Evolutionary conservation across 345 rosid genomes (phyloP), one percentile per base, ranked within the genome.

Genomic region (Laguncularia racemosa): DNA sequence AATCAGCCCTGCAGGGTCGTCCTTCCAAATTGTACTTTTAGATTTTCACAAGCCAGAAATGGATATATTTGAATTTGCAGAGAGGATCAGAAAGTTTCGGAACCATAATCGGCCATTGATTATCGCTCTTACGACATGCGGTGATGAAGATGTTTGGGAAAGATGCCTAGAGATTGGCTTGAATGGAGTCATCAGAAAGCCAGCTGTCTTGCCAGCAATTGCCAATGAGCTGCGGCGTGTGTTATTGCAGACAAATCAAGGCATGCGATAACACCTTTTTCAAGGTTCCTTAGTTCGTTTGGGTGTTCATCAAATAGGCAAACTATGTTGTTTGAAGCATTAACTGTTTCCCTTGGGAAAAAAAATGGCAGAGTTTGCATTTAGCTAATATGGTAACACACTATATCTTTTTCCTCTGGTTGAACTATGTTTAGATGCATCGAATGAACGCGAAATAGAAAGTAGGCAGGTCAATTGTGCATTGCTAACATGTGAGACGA

Each of bases 61-160:
- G 80, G 92, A 93, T 58, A 90, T 95, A 19, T 89, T 72, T 57
- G 96, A 93, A 75, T 86, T 93, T 19, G 97, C 97, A 14, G 59
- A 61, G 26, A 79, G 84, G 72, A 87, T 93, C 0, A 71, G 86
- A 57, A 87, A 81, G 62, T 76, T 71, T 68, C 53, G 76, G 19
- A 82, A 82, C 66, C 84, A 71, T 23, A 75, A 66, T 53, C 73
- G 89, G 91, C 99, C 90, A 0, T 57, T 85, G 76, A 81, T 93
- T 2, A 58, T 93, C 18, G 92, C 82, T 48, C 67, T 81, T 66
- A 82, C 92, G 0, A 67, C 90, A 26, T 78, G 81, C 48, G 67
- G 66, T 0, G 90, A 83, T 13, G 84, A 82, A 1, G 83, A 79
- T 17, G 53, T 83, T 52, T 71, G 83, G 97, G 84, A 73, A 14